Percentiles rank a stretch among this genome's conserved stretches.
Evolutionary conservation across 306 rosid species (phyloP).

Genomic region (Glycyrrhiza uralensis): DNA sequence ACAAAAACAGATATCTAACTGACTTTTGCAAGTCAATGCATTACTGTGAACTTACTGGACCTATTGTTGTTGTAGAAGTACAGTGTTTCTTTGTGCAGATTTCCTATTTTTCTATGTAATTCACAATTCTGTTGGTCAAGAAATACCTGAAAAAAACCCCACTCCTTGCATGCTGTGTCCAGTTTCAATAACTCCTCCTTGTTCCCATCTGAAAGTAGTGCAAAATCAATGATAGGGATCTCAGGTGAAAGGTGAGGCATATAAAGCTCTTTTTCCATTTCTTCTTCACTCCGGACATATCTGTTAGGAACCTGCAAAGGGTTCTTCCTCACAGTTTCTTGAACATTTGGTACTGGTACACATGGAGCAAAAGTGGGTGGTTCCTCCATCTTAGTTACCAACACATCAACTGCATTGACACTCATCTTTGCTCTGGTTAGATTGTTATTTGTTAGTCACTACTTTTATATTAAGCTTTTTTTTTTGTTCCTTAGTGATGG

Average conservation of each 20-base stretch:
- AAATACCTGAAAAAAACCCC: constrained; percentile 46
- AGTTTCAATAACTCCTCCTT: constrained; percentile 34
- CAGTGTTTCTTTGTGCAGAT: not conserved
- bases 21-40: not conserved
- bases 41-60: not conserved
- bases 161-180: constrained; percentile 37
- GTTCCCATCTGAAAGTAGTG: constrained; percentile 30
- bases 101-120: not conserved
- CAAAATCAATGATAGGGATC: constrained; percentile 33
- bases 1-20: too few relatives aligned
- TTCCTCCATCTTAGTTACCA: not conserved
- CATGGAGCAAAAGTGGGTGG: constrained; percentile 19
- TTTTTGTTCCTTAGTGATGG: not conserved
- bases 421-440: constrained; percentile 6
- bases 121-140: not conserved
- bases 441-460: not conserved
- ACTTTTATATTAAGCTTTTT: not conserved
- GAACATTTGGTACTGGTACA: constrained; percentile 33
- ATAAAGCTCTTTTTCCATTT: not conserved
- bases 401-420: constrained; percentile 3
- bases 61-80: not conserved
- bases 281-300: constrained; percentile 25
- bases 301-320: constrained; percentile 32
- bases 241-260: constrained; percentile 27
- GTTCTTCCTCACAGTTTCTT: constrained; percentile 36